These are phyloP conservation scores for Penicillium sp. DNA, from an alignment of 2,329 filamentous ascomycete species.

Conservation along the genomic window DNA sequence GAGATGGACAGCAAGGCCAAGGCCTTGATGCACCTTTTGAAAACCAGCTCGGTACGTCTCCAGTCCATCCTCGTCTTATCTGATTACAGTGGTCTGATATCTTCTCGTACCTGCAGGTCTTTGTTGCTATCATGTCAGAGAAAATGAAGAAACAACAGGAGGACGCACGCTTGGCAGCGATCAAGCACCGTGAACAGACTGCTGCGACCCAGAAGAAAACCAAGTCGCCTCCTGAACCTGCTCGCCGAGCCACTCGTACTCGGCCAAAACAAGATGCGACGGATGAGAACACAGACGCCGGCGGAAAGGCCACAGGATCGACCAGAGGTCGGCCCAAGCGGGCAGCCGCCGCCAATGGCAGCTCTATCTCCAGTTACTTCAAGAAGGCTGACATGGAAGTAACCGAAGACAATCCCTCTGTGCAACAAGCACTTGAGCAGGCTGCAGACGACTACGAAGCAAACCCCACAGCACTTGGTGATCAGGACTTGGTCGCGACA, in stretches of 20 bases:
- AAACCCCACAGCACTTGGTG: constrained; percentile 60
- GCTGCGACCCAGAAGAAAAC: constrained; percentile 29
- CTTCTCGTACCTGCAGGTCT: constrained; percentile 36
- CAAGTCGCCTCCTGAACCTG: constrained; percentile 22
- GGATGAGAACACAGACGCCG: constrained; percentile 20
- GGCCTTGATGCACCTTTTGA: constrained; percentile 47
- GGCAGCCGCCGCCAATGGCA: constrained; percentile 25
- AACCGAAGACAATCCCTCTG: constrained; percentile 53
- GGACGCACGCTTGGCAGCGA: constrained; percentile 39
- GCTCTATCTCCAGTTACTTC: constrained; percentile 60
- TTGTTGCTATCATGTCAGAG: constrained; percentile 51
- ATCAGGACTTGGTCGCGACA: constrained; percentile 73
- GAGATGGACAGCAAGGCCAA: constrained; percentile 47
- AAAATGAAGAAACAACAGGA: constrained; percentile 52
- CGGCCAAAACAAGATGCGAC: constrained; percentile 20
- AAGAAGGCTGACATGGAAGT: constrained; percentile 59
- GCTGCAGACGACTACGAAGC: constrained; percentile 59
- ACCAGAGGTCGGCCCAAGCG: constrained; percentile 34
- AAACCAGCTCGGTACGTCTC: constrained; percentile 45
- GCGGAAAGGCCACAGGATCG: constrained; percentile 23
- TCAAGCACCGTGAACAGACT: constrained; percentile 31
- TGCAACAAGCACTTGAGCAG: constrained; percentile 59
- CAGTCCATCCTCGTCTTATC: neutral
- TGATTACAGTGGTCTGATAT: neutral
- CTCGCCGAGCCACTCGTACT: constrained; percentile 37